A percentile compares a stretch with the other conserved stretches of the same genome.
These are phyloP conservation scores for Phytophthora pini DNA, from an alignment of 352 stramenopile genomes.

Conservation along the genomic window DNA sequence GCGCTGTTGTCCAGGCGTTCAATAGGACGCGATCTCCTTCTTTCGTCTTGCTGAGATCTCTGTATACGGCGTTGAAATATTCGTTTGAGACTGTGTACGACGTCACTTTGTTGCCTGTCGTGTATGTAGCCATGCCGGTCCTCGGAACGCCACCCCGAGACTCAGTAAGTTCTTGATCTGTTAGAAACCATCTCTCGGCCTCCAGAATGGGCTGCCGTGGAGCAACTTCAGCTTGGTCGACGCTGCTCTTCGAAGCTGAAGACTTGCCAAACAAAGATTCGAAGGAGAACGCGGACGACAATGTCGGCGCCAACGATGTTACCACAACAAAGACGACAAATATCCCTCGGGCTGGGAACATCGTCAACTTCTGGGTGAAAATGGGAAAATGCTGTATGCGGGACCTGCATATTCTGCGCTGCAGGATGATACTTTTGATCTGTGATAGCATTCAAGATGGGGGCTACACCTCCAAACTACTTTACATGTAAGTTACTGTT, in stretches of 20 bases:
- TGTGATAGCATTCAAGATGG: too few species aligned
- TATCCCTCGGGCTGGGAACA: too few species aligned
- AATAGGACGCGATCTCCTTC: slow-evolving; percentile 40
- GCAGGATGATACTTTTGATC: too few species aligned
- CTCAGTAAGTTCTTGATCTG: slow-evolving; percentile 45
- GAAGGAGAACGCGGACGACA: neutral
- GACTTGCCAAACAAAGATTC: neutral
- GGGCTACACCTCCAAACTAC: too few species aligned
- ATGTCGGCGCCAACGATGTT: too few species aligned
- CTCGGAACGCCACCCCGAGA: slow-evolving; percentile 50
- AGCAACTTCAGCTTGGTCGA: slow-evolving; percentile 14
- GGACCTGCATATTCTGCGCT: too few species aligned
- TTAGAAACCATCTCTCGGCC: slow-evolving; percentile 63
- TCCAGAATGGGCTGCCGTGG: slow-evolving; percentile 48
- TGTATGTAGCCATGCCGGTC: slow-evolving; percentile 35
- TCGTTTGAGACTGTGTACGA: slow-evolving; percentile 47
- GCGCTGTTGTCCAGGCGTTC: slow-evolving; percentile 52
- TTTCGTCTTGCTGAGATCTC: slow-evolving; percentile 40
- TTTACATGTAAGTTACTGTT: too few species aligned
- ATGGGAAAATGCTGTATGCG: too few species aligned
- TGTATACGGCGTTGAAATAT: slow-evolving; percentile 53
- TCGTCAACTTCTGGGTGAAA: too few species aligned
- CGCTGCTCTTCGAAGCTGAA: neutral
- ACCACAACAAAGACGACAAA: too few species aligned
- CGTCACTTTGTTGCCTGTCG: slow-evolving; percentile 47